Evolutionary conservation across 1,139 yeast species (phyloP).

Genomic region (Hemisphaericaspora xylofermentans): DNA sequence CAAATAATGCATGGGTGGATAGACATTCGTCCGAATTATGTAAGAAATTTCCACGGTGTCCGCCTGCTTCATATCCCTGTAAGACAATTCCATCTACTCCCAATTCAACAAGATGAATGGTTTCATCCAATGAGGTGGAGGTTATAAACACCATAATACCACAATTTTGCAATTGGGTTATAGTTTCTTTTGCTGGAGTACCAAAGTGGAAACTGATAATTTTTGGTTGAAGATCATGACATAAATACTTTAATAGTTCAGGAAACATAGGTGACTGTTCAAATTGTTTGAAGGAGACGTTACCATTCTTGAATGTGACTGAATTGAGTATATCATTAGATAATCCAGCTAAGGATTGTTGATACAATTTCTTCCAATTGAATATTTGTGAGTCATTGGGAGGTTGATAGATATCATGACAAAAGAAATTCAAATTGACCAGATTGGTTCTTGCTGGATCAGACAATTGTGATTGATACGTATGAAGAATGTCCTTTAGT

Average conservation of each 20-base stretch:
- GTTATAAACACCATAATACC: conserved; percentile 53
- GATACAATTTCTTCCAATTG: conserved; percentile 27
- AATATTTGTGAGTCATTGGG: conserved; percentile 18
- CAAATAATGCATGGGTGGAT: conserved; percentile 33
- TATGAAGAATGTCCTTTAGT: conserved; percentile 13
- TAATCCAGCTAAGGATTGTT: conserved; percentile 6
- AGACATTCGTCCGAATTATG: conserved; percentile 33
- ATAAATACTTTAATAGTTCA: conserved; percentile 13
- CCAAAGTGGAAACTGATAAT: conserved; percentile 55
- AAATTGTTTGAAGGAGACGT: conserved; percentile 37
- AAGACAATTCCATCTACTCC: conserved; percentile 43
- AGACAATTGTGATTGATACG: neutral
- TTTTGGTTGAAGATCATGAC: conserved; percentile 23
- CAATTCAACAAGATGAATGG: conserved; percentile 19
- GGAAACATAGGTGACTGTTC: conserved; percentile 16
- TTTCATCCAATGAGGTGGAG: conserved; percentile 44
- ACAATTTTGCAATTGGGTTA: conserved; percentile 39
- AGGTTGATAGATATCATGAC: conserved; percentile 31
- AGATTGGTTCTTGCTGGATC: conserved; percentile 3
- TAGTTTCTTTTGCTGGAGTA: conserved; percentile 34
- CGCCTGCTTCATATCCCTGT: conserved; percentile 58
- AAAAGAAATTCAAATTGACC: conserved; percentile 50
- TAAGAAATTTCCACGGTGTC: conserved; percentile 50
- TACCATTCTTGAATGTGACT: conserved; percentile 22
- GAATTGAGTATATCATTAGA: conserved; percentile 14